A percentile compares a stretch with the other conserved stretches of the same genome.
These are phyloP conservation scores for Aspergillus piperis DNA, from an alignment of 2,329 filamentous ascomycete genomes.

Conservation along the genomic window DNA sequence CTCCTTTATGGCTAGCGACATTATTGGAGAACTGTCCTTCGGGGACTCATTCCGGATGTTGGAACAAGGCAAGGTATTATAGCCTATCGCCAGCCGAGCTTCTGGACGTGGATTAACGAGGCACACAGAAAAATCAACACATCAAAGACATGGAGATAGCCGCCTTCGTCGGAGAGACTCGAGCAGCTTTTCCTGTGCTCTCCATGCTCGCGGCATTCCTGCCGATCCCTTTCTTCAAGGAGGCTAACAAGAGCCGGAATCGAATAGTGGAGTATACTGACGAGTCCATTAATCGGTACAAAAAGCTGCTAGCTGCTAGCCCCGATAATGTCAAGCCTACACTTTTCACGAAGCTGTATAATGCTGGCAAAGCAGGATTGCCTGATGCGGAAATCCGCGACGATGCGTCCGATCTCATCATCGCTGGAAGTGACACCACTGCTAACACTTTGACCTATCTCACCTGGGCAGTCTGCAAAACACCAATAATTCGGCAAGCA, in stretches of 20 bases:
- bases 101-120: background rate
- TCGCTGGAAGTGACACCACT: slow-evolving; percentile 57
- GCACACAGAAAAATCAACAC: slow-evolving; percentile 46
- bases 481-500: slow-evolving; percentile 16
- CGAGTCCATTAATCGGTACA: slow-evolving; percentile 29
- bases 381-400: slow-evolving; percentile 38
- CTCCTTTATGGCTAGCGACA: slow-evolving; percentile 56
- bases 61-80: slow-evolving; percentile 50
- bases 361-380: slow-evolving; percentile 26
- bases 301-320: slow-evolving; percentile 18
- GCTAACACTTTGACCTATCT: slow-evolving; percentile 53
- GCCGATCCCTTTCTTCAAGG: slow-evolving; percentile 27
- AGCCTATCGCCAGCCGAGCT: background rate
- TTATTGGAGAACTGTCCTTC: slow-evolving; percentile 57
- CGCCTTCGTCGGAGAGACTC: slow-evolving; percentile 20
- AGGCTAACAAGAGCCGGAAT: slow-evolving; percentile 19
- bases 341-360: slow-evolving; percentile 31
- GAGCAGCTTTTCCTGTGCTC: slow-evolving; percentile 28
- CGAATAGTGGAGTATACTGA: slow-evolving; percentile 27
- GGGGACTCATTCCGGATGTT: slow-evolving; percentile 58
- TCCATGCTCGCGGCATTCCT: slow-evolving; percentile 23
- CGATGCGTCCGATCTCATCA: slow-evolving; percentile 50
- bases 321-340: slow-evolving; percentile 24
- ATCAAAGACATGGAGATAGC: slow-evolving; percentile 39
- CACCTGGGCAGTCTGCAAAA: slow-evolving; percentile 25